A percentile compares a stretch with the other conserved stretches of the same genome.
Evolutionary conservation across 179 eudicot genomes (phyloP).

Genomic region (Beta lomatogona): DNA sequence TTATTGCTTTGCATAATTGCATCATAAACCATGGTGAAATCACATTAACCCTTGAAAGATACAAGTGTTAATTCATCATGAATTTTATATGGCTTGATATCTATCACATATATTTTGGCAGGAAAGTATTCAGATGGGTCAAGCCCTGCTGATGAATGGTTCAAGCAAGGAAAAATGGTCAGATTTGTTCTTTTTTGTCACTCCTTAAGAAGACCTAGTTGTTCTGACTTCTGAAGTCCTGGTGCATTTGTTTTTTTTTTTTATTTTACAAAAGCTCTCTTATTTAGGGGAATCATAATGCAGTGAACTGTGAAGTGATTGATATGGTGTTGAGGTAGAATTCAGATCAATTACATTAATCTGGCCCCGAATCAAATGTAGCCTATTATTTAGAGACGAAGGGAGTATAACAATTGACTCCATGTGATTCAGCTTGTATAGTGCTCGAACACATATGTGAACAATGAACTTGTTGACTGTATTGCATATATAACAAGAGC

Average conservation of each 20-base stretch:
- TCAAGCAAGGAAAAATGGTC: slow-evolving; percentile 87
- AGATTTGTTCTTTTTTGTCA: slow-evolving; percentile 15
- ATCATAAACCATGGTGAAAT: not conserved
- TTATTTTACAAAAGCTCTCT: not conserved
- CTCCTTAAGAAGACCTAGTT: not conserved
- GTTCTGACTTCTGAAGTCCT: not conserved
- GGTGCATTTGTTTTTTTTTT: not conserved
- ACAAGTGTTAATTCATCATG: not conserved
- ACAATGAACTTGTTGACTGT: not conserved
- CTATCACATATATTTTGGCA: slow-evolving; percentile 32
- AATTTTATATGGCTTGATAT: slow-evolving; percentile 1
- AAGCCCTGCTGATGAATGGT: slow-evolving; percentile 94
- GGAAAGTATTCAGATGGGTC: slow-evolving; percentile 88
- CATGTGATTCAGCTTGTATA: not conserved
- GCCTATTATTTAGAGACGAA: not conserved
- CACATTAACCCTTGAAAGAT: not conserved
- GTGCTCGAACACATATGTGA: not conserved
- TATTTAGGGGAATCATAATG: not conserved
- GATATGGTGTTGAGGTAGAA: too few relatives aligned
- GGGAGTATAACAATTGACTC: not conserved
- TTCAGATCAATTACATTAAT: too few relatives aligned
- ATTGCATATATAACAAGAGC: not conserved
- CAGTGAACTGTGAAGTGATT: not conserved
- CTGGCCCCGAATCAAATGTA: too few relatives aligned
- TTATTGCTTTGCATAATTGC: not conserved